Evolutionary conservation across 208 protist species (phyloP), one percentile per base, ranked within the genome.

Genomic region (Naegleria lovaniensis): DNA sequence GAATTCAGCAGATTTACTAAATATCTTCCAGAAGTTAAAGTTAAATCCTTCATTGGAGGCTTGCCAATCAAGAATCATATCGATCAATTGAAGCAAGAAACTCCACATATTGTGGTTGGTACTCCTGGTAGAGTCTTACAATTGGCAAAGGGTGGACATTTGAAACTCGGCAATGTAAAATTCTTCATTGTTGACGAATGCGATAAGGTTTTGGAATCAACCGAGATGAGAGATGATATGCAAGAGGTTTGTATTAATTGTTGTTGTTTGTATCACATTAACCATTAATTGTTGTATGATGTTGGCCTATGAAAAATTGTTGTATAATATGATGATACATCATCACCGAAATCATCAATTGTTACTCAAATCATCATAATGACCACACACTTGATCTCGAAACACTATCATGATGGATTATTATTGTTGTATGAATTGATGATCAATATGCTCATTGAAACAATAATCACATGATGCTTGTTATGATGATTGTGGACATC

Each of bases 121-220:
- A 99, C 98, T 15, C 99, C 99, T 29, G 99, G 99, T 87, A 98
- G 99, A 90, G 94, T 99, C 90, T 94, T 97, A 83, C 92, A 94
- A 13, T 95, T 99, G 5, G 95, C 97, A 55, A 94, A 97, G 87
- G 95, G 96, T 84, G 97, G 97, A 88, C 93, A 93, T n/a, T 93
- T 99, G 9, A 95, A 98, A 86, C 93, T 99, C 5, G 94, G 96
- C 33, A 96, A 97, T 58, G 93, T 99, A 51, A 99, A 99, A 94
- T 96, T 97, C 93, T 99, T 99, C 92, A 96, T 99, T 55, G 92
- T 99, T 33, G 99, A 99, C 94, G 99, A 99, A 96, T 99, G 98
- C 92, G 99, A 99, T 91, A 96, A 97, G 91, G 95, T 99, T 92
- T 94, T 99, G 75, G 97, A 99, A 79, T 94, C 97, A 86, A 90